Percentiles rank a stretch among this genome's conserved stretches.
Evolutionary conservation across 169 alveolate species (phyloP).

Genomic region (Plasmodium inui): DNA sequence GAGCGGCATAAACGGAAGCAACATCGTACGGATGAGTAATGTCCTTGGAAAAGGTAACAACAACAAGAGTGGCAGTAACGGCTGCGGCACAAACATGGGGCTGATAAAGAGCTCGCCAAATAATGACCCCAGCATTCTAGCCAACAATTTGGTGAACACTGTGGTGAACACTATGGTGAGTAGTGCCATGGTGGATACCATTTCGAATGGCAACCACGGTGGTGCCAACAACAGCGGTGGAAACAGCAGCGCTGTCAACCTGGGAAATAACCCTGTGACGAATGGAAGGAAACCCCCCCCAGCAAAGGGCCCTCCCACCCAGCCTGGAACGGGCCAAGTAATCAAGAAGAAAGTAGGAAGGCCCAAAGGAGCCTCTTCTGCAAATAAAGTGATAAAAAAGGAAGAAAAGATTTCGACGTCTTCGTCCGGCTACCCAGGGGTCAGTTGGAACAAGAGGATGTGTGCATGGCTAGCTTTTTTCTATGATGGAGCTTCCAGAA

Average conservation of each 20-base stretch:
- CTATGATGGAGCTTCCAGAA: conserved; percentile 85
- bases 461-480: conserved; percentile 90
- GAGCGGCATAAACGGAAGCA: not conserved
- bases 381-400: conserved; percentile 50
- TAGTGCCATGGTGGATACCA: not conserved
- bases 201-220: not conserved
- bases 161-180: not conserved
- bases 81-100: not conserved
- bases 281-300: not conserved
- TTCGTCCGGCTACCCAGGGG: conserved; percentile 89
- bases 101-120: not conserved
- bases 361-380: conserved; percentile 50
- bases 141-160: conserved; percentile 1
- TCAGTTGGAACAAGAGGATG: conserved; percentile 90
- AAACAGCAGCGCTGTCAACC: not conserved
- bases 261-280: not conserved
- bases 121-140: not conserved
- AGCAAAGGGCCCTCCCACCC: not conserved
- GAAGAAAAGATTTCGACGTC: conserved; percentile 76
- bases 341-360: conserved; percentile 61
- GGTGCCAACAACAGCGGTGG: not conserved
- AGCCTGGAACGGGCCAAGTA: not conserved
- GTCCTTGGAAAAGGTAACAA: not conserved
- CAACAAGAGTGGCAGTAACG: not conserved
- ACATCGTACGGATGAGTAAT: not conserved